Percentiles rank a stretch among this genome's conserved stretches.
Evolutionary conservation across 2,329 filamentous ascomycete genomes (phyloP).

Genomic region (Penicillium brevicompactum): DNA sequence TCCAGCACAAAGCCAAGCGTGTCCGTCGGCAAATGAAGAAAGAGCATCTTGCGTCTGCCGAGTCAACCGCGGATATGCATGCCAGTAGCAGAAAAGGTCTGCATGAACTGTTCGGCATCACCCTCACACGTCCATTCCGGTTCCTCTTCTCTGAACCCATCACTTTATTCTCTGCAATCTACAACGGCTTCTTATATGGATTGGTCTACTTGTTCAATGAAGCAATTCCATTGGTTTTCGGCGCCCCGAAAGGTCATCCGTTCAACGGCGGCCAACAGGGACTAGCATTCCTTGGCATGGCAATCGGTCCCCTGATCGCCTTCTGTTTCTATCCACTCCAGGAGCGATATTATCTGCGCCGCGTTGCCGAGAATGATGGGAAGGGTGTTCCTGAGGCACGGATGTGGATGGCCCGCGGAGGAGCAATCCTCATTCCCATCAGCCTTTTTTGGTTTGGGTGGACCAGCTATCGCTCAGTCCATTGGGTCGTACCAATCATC

Average conservation of each 20-base stretch:
- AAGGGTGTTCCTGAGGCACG: constrained; percentile 63
- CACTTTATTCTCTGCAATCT: constrained; percentile 30
- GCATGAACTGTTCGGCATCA: constrained; percentile 70
- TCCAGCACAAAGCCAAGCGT: constrained; percentile 59
- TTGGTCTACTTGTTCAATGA: constrained; percentile 78
- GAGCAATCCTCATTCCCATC: constrained; percentile 61
- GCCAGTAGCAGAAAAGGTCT: constrained; percentile 61
- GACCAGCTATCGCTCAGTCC: constrained; percentile 61
- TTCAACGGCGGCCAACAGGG: constrained; percentile 53
- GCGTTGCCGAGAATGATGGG: constrained; percentile 49
- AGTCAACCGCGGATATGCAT: constrained; percentile 45
- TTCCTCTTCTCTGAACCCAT: constrained; percentile 36
- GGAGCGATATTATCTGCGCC: constrained; percentile 43
- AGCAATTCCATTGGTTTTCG: constrained; percentile 67
- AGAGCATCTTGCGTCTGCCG: constrained; percentile 63
- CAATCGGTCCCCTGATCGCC: constrained; percentile 65
- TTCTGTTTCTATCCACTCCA: constrained; percentile 57
- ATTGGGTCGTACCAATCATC: constrained; percentile 69
- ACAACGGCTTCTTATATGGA: constrained; percentile 68
- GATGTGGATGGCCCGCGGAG: constrained; percentile 66
- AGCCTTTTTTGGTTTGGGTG: constrained; percentile 71
- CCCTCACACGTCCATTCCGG: constrained; percentile 64
- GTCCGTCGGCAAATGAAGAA: constrained; percentile 46
- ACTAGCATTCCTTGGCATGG: constrained; percentile 62
- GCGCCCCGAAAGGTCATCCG: constrained; percentile 62